Conservation (phyloP, 2,329 filamentous ascomycete species). For the Neofusicoccum sp. region DNA sequence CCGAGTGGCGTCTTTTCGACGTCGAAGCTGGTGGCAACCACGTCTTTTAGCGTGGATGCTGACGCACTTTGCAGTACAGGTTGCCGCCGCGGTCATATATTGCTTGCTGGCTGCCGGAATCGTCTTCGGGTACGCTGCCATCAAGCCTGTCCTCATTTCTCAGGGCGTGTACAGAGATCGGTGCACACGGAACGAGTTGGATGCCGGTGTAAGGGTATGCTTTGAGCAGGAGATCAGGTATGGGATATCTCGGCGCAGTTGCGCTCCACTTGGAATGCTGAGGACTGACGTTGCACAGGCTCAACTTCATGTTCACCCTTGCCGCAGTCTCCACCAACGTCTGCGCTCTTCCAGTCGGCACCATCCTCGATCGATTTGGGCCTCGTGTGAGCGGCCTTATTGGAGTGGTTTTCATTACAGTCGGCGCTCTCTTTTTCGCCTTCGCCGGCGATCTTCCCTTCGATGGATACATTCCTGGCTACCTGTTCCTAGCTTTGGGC, state of each 20-base stretch:
- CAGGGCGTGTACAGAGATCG: constrained; percentile 42
- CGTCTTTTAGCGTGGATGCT: not conserved
- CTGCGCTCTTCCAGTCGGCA: constrained; percentile 80
- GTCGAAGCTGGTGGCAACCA: not conserved
- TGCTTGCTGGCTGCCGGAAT: constrained; percentile 61
- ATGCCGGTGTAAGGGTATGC: constrained; percentile 38
- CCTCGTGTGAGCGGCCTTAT: constrained; percentile 75
- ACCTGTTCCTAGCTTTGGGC: constrained; percentile 53
- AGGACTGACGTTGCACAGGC: constrained; percentile 52
- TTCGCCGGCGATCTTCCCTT: constrained; percentile 66
- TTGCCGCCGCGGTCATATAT: constrained; percentile 68
- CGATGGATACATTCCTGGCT: constrained; percentile 64
- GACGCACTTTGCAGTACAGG: constrained; percentile 58
- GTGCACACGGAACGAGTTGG: constrained; percentile 39
- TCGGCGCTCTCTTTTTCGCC: constrained; percentile 74
- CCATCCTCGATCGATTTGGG: constrained; percentile 80
- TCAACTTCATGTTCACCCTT: constrained; percentile 92
- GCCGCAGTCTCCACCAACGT: constrained; percentile 89
- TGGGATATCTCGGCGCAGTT: not conserved
- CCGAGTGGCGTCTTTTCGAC: constrained; percentile 18
- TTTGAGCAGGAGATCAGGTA: constrained; percentile 41
- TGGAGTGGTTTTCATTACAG: constrained; percentile 67
- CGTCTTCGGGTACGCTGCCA: constrained; percentile 44
- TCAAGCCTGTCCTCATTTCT: constrained; percentile 44
- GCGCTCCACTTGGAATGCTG: not conserved